Percentiles rank a stretch among this genome's conserved stretches.
phyloP scores from a whole-genome alignment of 2,329 filamentous ascomycete species.

The Sporothrix curviconia region DNA sequence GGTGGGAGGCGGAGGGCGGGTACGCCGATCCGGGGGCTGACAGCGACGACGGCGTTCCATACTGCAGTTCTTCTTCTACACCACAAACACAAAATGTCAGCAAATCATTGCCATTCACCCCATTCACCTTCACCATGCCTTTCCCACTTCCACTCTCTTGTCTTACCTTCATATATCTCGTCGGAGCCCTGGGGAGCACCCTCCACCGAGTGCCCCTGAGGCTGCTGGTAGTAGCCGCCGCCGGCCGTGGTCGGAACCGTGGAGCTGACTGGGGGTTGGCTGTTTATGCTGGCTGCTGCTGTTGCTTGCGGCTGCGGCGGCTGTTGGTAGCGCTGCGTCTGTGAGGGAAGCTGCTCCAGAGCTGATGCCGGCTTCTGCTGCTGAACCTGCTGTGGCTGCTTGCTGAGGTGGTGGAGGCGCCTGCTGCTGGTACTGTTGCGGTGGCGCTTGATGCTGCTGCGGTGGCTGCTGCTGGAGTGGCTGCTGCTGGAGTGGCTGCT shows the following conservation, averaged over 20 bases:
- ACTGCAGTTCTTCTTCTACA: conserved; percentile 49
- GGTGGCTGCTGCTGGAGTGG: background rate
- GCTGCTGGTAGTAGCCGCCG: conserved; percentile 9
- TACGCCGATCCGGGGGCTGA: conserved; percentile 22
- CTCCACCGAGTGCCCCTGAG: background rate
- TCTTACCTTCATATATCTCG: conserved; percentile 13
- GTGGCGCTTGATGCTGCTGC: background rate
- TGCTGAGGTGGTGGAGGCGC: too few species aligned
- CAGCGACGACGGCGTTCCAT: conserved; percentile 46
- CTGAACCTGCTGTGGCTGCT: conserved; percentile 10
- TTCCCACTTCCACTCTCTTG: too few species aligned
- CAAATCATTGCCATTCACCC: background rate
- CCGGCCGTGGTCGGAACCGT: background rate
- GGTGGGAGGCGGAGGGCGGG: conserved; percentile 35
- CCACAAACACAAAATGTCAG: background rate
- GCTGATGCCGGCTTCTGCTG: conserved; percentile 10
- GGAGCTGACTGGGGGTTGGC: background rate
- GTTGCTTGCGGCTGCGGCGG: background rate
- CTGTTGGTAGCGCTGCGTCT: conserved; percentile 14
- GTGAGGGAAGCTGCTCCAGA: conserved; percentile 14
- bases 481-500: background rate
- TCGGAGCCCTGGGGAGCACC: background rate
- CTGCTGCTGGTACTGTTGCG: conserved; percentile 24
- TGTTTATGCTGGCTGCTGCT: conserved; percentile 3
- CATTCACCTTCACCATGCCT: background rate